phyloP scores from a whole-genome alignment of 2,329 filamentous ascomycete genomes.

The Fusarium phyllophilum region DNA sequence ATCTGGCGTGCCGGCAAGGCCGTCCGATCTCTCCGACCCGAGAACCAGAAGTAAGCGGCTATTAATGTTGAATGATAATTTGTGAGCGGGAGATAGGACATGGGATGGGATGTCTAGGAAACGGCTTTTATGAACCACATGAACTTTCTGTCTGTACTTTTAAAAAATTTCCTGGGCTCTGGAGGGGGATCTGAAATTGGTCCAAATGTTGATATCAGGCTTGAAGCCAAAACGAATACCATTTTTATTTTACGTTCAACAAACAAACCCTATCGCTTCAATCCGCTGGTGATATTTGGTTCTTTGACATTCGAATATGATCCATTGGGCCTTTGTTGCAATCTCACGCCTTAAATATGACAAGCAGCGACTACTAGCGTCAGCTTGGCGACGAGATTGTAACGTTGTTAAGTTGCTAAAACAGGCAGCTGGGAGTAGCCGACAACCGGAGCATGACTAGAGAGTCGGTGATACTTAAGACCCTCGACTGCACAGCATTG shows the following conservation, averaged over 20 bases:
- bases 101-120: conserved; percentile 26
- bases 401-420: conserved; percentile 4
- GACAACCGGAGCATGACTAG: conserved; percentile 15
- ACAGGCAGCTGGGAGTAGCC: conserved; percentile 23
- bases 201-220: conserved; percentile 45
- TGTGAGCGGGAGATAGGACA: conserved; percentile 14
- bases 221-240: conserved; percentile 38
- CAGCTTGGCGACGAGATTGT: conserved; percentile 7
- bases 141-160: conserved; percentile 43
- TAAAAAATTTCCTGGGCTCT: conserved; percentile 39
- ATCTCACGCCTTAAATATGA: conserved; percentile 18
- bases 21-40: conserved; percentile 86
- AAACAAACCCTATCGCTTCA: neutral
- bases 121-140: conserved; percentile 39
- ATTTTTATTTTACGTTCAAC: conserved; percentile 28
- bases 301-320: neutral
- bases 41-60: conserved; percentile 79
- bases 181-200: conserved; percentile 36
- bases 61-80: conserved; percentile 30
- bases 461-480: conserved; percentile 8
- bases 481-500: neutral
- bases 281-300: neutral
- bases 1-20: conserved; percentile 99
- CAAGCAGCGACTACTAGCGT: conserved; percentile 2
- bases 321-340: neutral